phyloP scores from a whole-genome alignment of 805 yeast species.

The Diddensiella santjacobensis region DNA sequence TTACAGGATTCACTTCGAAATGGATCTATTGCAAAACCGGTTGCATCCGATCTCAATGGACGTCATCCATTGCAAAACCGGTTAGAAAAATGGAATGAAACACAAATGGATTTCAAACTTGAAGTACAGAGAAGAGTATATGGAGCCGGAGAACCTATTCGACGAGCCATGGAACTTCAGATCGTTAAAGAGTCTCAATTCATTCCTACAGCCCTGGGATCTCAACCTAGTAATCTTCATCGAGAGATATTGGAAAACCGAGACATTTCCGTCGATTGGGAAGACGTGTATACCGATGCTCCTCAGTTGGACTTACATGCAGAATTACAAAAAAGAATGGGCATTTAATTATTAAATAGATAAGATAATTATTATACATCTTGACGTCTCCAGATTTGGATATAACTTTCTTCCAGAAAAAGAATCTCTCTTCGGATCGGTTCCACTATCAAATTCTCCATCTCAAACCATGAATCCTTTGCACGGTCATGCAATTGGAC shows the following conservation, averaged over 20 bases:
- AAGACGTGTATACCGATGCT: slow-evolving; percentile 67
- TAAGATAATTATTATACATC: neutral
- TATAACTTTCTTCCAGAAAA: slow-evolving; percentile 56
- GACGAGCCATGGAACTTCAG: slow-evolving; percentile 81
- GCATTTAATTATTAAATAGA: slow-evolving; percentile 7
- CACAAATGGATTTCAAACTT: slow-evolving; percentile 63
- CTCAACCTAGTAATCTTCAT: slow-evolving; percentile 52
- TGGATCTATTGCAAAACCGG: slow-evolving; percentile 43
- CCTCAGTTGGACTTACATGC: slow-evolving; percentile 55
- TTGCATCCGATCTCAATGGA: slow-evolving; percentile 41
- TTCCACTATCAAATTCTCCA: slow-evolving; percentile 49
- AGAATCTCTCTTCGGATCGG: slow-evolving; percentile 53
- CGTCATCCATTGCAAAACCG: slow-evolving; percentile 80
- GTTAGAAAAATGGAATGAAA: slow-evolving; percentile 72
- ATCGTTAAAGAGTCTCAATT: slow-evolving; percentile 68
- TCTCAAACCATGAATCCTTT: slow-evolving; percentile 52
- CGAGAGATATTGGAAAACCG: slow-evolving; percentile 74
- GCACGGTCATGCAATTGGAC: slow-evolving; percentile 44
- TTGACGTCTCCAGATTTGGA: slow-evolving; percentile 62
- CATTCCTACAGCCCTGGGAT: slow-evolving; percentile 62
- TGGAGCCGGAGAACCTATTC: slow-evolving; percentile 93
- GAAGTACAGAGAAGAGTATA: slow-evolving; percentile 78
- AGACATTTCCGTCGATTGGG: slow-evolving; percentile 86
- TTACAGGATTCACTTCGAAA: slow-evolving; percentile 53
- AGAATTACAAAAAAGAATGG: slow-evolving; percentile 62